These are phyloP conservation scores for Conticribra weissflogii DNA, from an alignment of 108 stramenopile species.

Conservation along the genomic window DNA sequence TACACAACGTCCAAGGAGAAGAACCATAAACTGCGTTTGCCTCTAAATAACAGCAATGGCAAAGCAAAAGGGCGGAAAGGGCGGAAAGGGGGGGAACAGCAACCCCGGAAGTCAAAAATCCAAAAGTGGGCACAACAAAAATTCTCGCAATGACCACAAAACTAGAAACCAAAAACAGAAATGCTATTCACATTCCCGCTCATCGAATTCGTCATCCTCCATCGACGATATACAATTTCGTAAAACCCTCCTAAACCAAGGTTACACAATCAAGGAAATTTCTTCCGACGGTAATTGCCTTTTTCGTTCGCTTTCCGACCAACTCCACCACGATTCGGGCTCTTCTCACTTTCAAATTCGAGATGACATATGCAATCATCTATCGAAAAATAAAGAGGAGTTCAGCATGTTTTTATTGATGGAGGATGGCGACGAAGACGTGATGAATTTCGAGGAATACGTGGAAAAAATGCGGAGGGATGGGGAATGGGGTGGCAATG, in stretches of 20 bases:
- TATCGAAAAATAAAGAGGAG: conserved; percentile 66
- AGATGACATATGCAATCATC: conserved; percentile 68
- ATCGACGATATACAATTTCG: conserved; percentile 35
- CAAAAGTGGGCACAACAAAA: neutral
- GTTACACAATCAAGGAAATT: conserved; percentile 62
- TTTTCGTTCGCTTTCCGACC: conserved; percentile 84
- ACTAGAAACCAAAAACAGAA: neutral
- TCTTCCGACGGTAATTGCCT: conserved; percentile 83
- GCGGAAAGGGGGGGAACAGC: neutral
- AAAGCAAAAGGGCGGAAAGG: conserved; percentile 6
- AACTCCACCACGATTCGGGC: conserved; percentile 69
- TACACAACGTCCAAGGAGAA: no score
- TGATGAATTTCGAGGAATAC: conserved; percentile 69
- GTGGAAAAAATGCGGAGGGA: conserved; percentile 70
- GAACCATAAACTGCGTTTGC: no score
- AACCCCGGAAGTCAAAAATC: neutral
- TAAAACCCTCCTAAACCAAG: conserved; percentile 25
- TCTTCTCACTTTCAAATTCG: conserved; percentile 57
- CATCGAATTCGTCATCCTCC: neutral
- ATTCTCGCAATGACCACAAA: neutral
- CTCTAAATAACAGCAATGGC: conserved; percentile 8
- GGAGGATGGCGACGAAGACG: conserved; percentile 80
- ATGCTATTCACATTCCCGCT: neutral
- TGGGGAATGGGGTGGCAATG: conserved; percentile 80
- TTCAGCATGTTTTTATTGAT: conserved; percentile 74